Evolutionary conservation across 2,329 filamentous ascomycete genomes (phyloP).

Genomic region (Blastomyces silverae): DNA sequence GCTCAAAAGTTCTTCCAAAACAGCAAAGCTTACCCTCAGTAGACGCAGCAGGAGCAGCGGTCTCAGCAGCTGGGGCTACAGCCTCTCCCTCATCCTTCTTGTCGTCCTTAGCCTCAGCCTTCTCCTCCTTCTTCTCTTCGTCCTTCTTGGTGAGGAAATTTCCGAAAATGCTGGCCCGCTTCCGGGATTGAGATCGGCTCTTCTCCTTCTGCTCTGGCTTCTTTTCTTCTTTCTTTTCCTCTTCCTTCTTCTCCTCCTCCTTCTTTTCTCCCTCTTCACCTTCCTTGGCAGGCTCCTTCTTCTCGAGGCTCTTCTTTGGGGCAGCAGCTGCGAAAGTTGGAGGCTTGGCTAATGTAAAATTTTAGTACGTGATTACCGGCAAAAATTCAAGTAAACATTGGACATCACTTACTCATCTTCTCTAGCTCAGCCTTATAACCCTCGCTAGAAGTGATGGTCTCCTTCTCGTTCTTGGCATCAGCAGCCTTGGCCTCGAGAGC

Average conservation of each 20-base stretch:
- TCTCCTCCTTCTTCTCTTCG: constrained; percentile 42
- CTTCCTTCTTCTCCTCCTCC: constrained; percentile 32
- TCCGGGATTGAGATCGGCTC: constrained; percentile 54
- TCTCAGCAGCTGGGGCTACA: constrained; percentile 35
- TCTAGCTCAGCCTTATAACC: constrained; percentile 81
- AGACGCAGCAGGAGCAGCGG: constrained; percentile 38
- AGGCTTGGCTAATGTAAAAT: constrained; percentile 38
- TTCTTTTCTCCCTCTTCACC: constrained; percentile 30
- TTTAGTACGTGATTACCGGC: neutral
- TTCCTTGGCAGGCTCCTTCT: constrained; percentile 28
- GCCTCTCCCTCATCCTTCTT: constrained; percentile 29
- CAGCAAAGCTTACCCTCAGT: constrained; percentile 27
- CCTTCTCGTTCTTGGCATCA: constrained; percentile 75
- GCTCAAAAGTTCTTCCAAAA: constrained; percentile 22
- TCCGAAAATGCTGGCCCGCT: constrained; percentile 54
- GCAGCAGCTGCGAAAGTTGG: constrained; percentile 30
- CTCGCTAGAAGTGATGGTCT: constrained; percentile 68
- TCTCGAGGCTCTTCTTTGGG: constrained; percentile 25
- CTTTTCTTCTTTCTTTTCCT: constrained; percentile 27
- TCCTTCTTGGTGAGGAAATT: constrained; percentile 57
- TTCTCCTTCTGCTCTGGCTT: constrained; percentile 43
- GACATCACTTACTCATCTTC: constrained; percentile 52
- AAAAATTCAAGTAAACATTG: constrained; percentile 5
- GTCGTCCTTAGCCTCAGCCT: constrained; percentile 40
- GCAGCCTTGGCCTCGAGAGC: constrained; percentile 74